These are phyloP conservation scores for Protea cynaroides DNA, from an alignment of 164 flowering plant species.

Conservation along the genomic window DNA sequence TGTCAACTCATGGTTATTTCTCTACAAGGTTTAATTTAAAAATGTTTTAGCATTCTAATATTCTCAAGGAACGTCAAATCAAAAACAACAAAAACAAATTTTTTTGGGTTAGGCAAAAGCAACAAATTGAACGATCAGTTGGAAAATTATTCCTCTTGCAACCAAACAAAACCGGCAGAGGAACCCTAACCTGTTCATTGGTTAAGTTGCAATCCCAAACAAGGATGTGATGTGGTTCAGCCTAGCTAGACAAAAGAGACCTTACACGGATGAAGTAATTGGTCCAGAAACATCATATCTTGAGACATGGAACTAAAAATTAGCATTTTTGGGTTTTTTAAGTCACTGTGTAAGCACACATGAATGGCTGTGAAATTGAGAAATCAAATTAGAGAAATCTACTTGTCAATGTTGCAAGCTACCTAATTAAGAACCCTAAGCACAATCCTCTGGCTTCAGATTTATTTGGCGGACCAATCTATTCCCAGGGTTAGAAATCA, in stretches of 20 bases:
- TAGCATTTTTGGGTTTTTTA: no score
- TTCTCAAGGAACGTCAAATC: not conserved
- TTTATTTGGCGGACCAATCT: slow-evolving; percentile 57
- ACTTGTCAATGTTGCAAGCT: slow-evolving; percentile 7
- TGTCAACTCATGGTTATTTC: slow-evolving; percentile 15
- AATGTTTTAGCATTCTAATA: slow-evolving; percentile 9
- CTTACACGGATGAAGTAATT: no score
- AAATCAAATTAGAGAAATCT: not conserved
- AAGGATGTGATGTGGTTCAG: slow-evolving; percentile 15
- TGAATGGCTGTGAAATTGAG: not conserved
- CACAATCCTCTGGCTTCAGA: slow-evolving; percentile 58
- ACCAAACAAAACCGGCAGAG: slow-evolving; percentile 40
- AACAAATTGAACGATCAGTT: slow-evolving; percentile 25
- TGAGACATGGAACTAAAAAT: no score
- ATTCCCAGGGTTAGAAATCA: slow-evolving; percentile 65
- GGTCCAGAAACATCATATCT: no score
- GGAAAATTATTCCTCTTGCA: no score
- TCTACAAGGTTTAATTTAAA: slow-evolving; percentile 42
- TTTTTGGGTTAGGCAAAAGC: no score
- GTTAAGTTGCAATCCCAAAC: slow-evolving; percentile 31
- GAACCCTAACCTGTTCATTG: slow-evolving; percentile 38
- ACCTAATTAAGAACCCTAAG: slow-evolving; percentile 33
- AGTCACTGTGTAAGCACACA: no score
- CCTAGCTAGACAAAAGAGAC: slow-evolving; percentile 36
- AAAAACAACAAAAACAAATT: slow-evolving; percentile 19